Conservation (phyloP, 192 early-diverging fungal genomes). For the Phlyctochytrium arcticum region DNA sequence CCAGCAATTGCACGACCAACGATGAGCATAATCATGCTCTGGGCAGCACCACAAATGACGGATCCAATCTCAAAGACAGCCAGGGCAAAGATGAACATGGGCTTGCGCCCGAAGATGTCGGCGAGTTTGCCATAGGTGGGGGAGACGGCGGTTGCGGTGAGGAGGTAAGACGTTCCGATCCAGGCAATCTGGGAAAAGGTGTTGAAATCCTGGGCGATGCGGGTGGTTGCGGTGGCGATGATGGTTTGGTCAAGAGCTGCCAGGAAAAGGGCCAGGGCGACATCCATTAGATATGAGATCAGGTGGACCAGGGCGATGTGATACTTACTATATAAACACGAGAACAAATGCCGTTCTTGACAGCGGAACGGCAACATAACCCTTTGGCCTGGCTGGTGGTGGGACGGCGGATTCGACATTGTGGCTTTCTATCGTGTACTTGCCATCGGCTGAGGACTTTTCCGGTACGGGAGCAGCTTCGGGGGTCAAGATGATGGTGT, state of each 20-base stretch:
- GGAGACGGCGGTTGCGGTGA: constrained; percentile 61
- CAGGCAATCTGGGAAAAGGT: constrained; percentile 30
- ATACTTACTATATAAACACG: constrained; percentile 27
- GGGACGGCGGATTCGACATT: neutral
- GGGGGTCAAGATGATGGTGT: no score
- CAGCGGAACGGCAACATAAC: constrained; percentile 21
- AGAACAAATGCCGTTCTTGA: constrained; percentile 4
- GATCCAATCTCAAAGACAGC: constrained; percentile 74
- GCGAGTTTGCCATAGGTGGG: constrained; percentile 77
- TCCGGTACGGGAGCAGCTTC: no score
- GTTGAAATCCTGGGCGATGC: constrained; percentile 35
- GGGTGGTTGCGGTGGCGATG: constrained; percentile 29
- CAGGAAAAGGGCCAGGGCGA: constrained; percentile 40
- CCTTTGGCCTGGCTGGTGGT: neutral
- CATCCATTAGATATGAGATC: no score
- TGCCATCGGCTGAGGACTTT: neutral
- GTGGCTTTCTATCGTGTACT: neutral
- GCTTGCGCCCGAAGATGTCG: constrained; percentile 85
- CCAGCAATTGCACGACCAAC: constrained; percentile 70
- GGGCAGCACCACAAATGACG: constrained; percentile 69
- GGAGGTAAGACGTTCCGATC: constrained; percentile 39
- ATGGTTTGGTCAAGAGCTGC: constrained; percentile 45
- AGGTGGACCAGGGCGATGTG: no score
- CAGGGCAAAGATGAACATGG: constrained; percentile 65
- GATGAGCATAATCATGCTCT: constrained; percentile 58